Evolutionary conservation across 805 yeast species (phyloP).

Genomic region (Yamadazyma kitorensis): DNA sequence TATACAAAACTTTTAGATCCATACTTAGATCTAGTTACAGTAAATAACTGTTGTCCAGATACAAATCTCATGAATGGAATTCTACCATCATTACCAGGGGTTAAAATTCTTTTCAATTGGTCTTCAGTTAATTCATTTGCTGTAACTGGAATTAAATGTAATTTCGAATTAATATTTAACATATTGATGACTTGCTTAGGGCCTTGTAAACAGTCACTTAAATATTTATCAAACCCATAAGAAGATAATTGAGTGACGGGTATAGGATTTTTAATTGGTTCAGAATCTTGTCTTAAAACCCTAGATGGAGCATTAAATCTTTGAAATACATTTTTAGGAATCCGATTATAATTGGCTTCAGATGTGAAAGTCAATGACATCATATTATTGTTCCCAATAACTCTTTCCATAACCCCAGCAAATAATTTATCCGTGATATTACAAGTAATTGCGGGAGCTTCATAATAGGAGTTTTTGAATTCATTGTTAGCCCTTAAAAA

Average conservation of each 20-base stretch:
- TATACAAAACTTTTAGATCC: slow-evolving; percentile 55
- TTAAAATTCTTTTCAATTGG: slow-evolving; percentile 36
- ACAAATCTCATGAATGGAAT: slow-evolving; percentile 55
- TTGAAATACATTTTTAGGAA: slow-evolving; percentile 24
- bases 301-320: slow-evolving; percentile 55
- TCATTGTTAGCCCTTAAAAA: slow-evolving; percentile 38
- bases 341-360: slow-evolving; percentile 44
- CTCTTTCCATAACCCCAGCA: slow-evolving; percentile 56
- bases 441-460: slow-evolving; percentile 73
- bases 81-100: slow-evolving; percentile 35
- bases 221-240: slow-evolving; percentile 77
- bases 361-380: slow-evolving; percentile 63
- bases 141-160: slow-evolving; percentile 62
- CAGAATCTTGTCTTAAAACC: slow-evolving; percentile 27
- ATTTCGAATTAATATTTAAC: slow-evolving; percentile 55
- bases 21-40: slow-evolving; percentile 56
- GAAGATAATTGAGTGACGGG: slow-evolving; percentile 33
- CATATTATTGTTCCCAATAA: slow-evolving; percentile 52
- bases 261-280: slow-evolving; percentile 14
- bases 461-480: slow-evolving; percentile 49
- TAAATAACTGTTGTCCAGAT: slow-evolving; percentile 53
- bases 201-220: slow-evolving; percentile 69
- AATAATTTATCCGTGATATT: slow-evolving; percentile 47
- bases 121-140: slow-evolving; percentile 39
- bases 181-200: slow-evolving; percentile 69